Conservation (phyloP, 2,329 filamentous ascomycete species). For the Monosporascus sp. region DNA sequence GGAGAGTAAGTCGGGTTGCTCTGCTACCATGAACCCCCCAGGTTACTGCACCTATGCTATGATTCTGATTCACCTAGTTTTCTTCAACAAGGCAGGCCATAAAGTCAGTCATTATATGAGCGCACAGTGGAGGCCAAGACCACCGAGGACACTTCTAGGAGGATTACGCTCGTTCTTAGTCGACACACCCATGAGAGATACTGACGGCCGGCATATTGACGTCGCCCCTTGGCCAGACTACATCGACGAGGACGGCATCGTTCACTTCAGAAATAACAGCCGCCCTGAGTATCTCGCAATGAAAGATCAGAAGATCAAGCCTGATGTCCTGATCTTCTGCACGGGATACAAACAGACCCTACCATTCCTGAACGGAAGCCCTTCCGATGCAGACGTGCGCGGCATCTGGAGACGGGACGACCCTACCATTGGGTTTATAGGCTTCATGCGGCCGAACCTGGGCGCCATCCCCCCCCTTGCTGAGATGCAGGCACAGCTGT, state of each 20-base stretch:
- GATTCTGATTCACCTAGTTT: conserved; percentile 26
- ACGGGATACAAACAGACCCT: conserved; percentile 42
- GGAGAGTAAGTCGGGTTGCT: conserved; percentile 14
- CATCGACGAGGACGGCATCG: conserved; percentile 31
- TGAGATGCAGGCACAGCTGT: conserved; percentile 44
- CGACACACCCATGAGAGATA: conserved; percentile 34
- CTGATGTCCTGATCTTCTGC: conserved; percentile 41
- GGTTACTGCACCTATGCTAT: background rate
- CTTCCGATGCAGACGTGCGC: conserved; percentile 34
- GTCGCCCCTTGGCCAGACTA: conserved; percentile 37
- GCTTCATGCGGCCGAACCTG: conserved; percentile 39
- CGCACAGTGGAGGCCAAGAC: conserved; percentile 10
- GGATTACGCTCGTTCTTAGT: conserved; percentile 32
- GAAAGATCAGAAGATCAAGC: conserved; percentile 24
- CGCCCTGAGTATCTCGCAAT: conserved; percentile 23
- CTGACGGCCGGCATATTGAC: conserved; percentile 35
- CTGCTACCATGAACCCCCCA: background rate
- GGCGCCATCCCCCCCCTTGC: conserved; percentile 44
- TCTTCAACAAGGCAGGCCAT: conserved; percentile 27
- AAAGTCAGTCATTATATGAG: conserved; percentile 16
- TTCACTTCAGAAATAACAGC: conserved; percentile 30
- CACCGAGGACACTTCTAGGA: conserved; percentile 29
- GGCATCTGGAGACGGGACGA: conserved; percentile 42
- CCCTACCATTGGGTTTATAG: conserved; percentile 38
- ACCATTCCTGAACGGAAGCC: conserved; percentile 31